Base-by-base conservation (phyloP, 1,284 basidiomycete genomes). In the Leccinum subatratum region DNA sequence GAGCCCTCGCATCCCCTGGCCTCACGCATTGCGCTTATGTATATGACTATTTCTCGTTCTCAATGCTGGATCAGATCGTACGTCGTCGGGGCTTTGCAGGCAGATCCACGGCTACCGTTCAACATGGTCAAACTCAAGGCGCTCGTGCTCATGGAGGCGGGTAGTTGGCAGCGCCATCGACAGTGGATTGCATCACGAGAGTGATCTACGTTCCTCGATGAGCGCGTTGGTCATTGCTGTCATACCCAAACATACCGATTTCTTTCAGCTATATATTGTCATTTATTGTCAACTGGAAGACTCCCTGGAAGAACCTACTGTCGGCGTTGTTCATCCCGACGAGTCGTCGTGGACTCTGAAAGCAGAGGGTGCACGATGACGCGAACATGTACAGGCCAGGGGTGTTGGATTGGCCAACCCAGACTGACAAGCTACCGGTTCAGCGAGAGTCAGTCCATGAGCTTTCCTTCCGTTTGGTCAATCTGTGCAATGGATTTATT, bases 51-150 rank as follows among this genome's bases (percentile, higher is more conserved):
- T 9, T 16, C 16, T 42, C 20, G 63, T 61, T 18, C 20, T 60
- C 9, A 14, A 48, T 54, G 7, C n/a, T 48, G 42, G 34, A 3
- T 37, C 20, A 85, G 83, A 72, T 78, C 79, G 6, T 83, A 85
- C 67, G 75, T 85, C n/a, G 67, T 85, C 8, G 68, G 76, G 4
- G 82, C 82, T 7, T 68, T 85, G 57, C 78, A 80, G 58, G 77
- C 78, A 11, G 80, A 85, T 64, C 68, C 75, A 6, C 66, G 72
- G 3, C 71, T 85, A 39, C 77, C 78, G 12, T 85, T 80, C 67
- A 69, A 75, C 54, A 74, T 80, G 70, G 71, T 70, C 1, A 70
- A 73, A 22, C 70, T 85, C 54, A 78, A 76, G 59, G 69, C 71
- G 34, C 74, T 85, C 16, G 78, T 82, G 9, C 74, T 75, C 69